These are phyloP conservation scores for Syzygium aromaticum DNA, from an alignment of 345 rosid genomes.

Conservation along the genomic window DNA sequence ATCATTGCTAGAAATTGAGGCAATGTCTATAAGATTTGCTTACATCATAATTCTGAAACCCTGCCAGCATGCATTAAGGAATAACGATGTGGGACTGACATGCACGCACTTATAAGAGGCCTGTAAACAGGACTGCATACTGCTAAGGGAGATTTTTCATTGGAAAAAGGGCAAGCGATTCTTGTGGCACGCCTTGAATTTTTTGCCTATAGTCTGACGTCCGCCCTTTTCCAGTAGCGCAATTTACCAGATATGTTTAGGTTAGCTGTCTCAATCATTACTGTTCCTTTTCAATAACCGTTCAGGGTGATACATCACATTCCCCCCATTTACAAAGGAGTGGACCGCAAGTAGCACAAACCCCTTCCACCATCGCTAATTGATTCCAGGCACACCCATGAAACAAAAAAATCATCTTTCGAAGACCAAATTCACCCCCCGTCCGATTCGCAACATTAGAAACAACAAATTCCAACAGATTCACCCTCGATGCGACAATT, in stretches of 20 bases:
- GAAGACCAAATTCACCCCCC: background rate
- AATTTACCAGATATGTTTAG: background rate
- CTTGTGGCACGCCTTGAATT: background rate
- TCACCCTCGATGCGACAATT: background rate
- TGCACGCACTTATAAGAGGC: background rate
- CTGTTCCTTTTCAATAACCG: background rate
- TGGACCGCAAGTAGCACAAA: background rate
- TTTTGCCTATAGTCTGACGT: background rate
- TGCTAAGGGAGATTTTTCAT: background rate
- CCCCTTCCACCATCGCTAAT: background rate
- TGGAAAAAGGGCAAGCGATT: background rate
- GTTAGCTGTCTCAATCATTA: background rate
- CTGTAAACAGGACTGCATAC: background rate
- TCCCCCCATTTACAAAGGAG: background rate
- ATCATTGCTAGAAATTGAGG: background rate
- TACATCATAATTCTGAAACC: background rate
- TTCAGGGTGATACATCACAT: background rate
- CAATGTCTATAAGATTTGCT: background rate
- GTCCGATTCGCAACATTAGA: background rate
- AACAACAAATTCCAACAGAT: background rate
- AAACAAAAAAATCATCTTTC: background rate
- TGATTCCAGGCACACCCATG: background rate
- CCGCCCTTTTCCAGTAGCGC: background rate
- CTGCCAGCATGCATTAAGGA: background rate
- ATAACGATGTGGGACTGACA: background rate